Conservation (phyloP, 108 stramenopile species). For the Skeletonema potamos region DNA sequence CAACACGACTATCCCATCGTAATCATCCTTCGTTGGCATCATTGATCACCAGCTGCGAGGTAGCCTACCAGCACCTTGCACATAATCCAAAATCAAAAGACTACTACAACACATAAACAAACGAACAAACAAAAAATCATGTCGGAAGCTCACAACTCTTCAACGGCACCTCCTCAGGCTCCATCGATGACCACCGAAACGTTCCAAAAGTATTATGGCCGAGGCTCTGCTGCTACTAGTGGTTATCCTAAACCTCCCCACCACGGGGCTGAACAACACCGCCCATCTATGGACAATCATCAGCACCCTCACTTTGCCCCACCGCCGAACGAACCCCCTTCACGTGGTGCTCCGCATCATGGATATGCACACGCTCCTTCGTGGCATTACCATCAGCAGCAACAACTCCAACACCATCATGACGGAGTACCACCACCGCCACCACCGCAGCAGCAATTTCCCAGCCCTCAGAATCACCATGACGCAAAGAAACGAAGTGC, state of each 20-base stretch:
- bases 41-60: not conserved
- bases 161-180: not conserved
- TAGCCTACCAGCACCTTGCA: too few relatives aligned
- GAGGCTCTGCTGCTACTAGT: constrained; percentile 13
- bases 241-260: constrained; percentile 3
- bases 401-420: not conserved
- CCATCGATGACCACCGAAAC: constrained; percentile 17
- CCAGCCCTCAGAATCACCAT: not conserved
- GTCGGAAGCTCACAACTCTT: not conserved
- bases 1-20: too few relatives aligned
- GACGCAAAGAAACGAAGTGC: not conserved
- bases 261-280: not conserved
- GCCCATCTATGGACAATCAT: not conserved
- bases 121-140: not conserved
- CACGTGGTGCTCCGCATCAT: constrained; percentile 2
- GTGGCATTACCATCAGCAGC: not conserved
- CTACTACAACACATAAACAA: not conserved
- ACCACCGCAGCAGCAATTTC: not conserved
- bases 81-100: too few relatives aligned
- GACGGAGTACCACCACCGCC: not conserved
- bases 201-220: constrained; percentile 34
- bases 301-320: not conserved
- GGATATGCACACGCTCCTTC: not conserved
- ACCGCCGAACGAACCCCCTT: not conserved
- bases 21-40: too few relatives aligned